Base-by-base conservation (phyloP, 169 alveolate genomes). In the Plasmodium gaboni region DNA sequence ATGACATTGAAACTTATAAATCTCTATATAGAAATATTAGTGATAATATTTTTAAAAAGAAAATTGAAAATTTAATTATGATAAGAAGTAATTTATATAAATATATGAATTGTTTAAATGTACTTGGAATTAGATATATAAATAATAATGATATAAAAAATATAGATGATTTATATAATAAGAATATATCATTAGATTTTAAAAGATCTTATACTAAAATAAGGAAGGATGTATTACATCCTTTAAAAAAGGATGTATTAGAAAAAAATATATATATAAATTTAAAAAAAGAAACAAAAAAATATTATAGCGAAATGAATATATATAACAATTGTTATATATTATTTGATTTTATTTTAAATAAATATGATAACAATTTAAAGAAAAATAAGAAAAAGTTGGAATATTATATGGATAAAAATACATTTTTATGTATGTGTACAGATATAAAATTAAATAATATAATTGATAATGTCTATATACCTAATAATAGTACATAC, bases 381-480 rank as follows among this genome's bases (percentile, higher is more conserved):
- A 88, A 83, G 61, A 80, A 90, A 53, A 74, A 85, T 17, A 90
- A 73, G 42, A 90, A 83, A 19, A 90, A 63, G 42, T 57, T 65
- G 26, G 91, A 90, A 60, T 73, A 80, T 59, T 64, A 90, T n/a
- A 90, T 76, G n/a, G 89, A 86, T 17, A 74, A 72, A 61, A 64
- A 57, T 51, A 85, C 89, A n/a, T 90, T 86, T 70, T 57, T 86
- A 24, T 86, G 92, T 32, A 86, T 86, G 92, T 86, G 92, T 86
- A 64, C 73, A 60, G 91, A 73, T 88, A 74, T 90, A 26, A 90
- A 88, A 90, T 83, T 71, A 55, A 70, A 83, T 64, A 69, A 80
- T 69, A 71, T 74, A 71, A 60, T 67, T 57, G 89, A 83, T 74
- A 80, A 90, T 63, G 60, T 65, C 17, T 73, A 72, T 22, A 73